Percentiles rank a stretch among this genome's conserved stretches.
These are phyloP conservation scores for Porpolomopsis calyptriformis DNA, from an alignment of 768 basidiomycete genomes.

Conservation along the genomic window DNA sequence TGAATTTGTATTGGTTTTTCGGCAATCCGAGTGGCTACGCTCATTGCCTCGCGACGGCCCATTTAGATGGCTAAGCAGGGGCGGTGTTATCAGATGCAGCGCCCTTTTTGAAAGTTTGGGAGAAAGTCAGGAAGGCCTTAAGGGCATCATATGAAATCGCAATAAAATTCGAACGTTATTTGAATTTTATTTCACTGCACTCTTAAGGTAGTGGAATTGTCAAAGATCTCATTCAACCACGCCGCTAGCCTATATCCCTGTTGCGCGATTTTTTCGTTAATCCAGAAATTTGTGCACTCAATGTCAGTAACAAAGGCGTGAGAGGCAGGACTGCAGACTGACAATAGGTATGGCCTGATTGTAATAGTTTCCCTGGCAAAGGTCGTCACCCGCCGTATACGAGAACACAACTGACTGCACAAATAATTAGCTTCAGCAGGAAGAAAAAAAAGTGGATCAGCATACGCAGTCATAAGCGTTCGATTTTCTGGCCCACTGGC, in stretches of 20 bases:
- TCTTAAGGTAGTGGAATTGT: slow-evolving; percentile 22
- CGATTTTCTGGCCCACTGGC: slow-evolving; percentile 36
- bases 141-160: too few species aligned
- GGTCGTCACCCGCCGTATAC: slow-evolving; percentile 29
- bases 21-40: too few species aligned
- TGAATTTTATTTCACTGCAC: too few species aligned
- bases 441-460: slow-evolving; percentile 4
- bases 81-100: too few species aligned
- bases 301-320: background rate
- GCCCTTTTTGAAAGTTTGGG: too few species aligned
- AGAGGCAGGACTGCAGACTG: background rate
- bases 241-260: slow-evolving; percentile 39
- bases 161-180: too few species aligned
- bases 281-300: slow-evolving; percentile 17
- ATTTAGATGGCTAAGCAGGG: too few species aligned
- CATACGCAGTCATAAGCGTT: slow-evolving; percentile 36
- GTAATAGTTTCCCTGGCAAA: slow-evolving; percentile 35
- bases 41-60: too few species aligned
- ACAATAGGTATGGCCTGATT: slow-evolving; percentile 27
- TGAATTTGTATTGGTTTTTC: too few species aligned
- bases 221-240: slow-evolving; percentile 41
- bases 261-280: slow-evolving; percentile 37
- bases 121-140: too few species aligned
- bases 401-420: slow-evolving; percentile 33
- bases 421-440: background rate